Conservation (phyloP, 768 basidiomycete species). For the Harrya chromipes region DNA sequence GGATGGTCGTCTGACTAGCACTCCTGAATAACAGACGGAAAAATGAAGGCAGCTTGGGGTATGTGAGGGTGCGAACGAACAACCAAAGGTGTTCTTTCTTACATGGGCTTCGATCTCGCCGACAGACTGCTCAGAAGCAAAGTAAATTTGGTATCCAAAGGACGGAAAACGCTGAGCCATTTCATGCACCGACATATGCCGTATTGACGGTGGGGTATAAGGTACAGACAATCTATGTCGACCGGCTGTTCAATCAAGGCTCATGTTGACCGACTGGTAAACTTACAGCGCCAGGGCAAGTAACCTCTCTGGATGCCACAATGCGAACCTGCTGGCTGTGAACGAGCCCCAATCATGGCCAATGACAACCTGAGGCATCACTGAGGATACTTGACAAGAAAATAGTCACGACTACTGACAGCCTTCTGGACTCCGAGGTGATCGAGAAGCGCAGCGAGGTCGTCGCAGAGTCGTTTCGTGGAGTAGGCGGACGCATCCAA, state of each 20-base stretch:
- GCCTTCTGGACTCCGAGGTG: slow-evolving; percentile 48
- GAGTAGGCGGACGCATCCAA: slow-evolving; percentile 53
- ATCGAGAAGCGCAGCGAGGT: slow-evolving; percentile 66
- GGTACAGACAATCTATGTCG: slow-evolving; percentile 58
- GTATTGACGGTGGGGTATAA: slow-evolving; percentile 54
- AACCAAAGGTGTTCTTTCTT: slow-evolving; percentile 8
- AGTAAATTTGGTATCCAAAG: slow-evolving; percentile 67
- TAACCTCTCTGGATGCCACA: slow-evolving; percentile 68
- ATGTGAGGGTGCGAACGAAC: slow-evolving; percentile 10
- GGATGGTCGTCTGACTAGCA: not conserved
- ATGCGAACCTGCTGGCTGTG: slow-evolving; percentile 60
- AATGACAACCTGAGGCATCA: slow-evolving; percentile 49
- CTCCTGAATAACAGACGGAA: slow-evolving; percentile 12
- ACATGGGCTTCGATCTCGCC: slow-evolving; percentile 58
- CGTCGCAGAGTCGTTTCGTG: slow-evolving; percentile 54
- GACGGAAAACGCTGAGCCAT: slow-evolving; percentile 51
- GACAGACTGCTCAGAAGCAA: slow-evolving; percentile 51
- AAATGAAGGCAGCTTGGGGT: slow-evolving; percentile 26
- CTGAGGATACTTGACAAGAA: not conserved
- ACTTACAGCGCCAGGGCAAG: slow-evolving; percentile 58
- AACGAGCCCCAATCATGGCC: slow-evolving; percentile 84
- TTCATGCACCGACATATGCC: slow-evolving; percentile 49
- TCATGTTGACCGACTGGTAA: not conserved
- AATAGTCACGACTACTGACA: slow-evolving; percentile 37
- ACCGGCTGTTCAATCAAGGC: not conserved